phyloP scores from a whole-genome alignment of 2,329 filamentous ascomycete species.

The Myriosclerotinia scirpicola region DNA sequence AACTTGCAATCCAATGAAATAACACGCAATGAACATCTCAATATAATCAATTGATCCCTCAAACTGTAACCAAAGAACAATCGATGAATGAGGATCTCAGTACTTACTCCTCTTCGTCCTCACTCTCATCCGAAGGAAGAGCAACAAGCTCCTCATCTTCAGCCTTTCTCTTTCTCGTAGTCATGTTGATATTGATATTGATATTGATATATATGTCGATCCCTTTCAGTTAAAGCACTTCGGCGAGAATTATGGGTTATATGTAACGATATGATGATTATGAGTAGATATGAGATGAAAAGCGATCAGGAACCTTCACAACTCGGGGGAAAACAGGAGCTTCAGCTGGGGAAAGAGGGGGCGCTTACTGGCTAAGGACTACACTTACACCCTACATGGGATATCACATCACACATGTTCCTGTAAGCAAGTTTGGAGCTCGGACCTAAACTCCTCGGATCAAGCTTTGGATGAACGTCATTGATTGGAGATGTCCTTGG shows the following conservation, averaged over 20 bases:
- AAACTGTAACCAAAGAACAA: background rate
- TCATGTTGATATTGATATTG: constrained; percentile 22
- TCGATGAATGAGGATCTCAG: constrained; percentile 6
- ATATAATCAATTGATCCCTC: background rate
- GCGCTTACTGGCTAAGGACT: constrained; percentile 15
- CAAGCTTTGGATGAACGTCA: constrained; percentile 8
- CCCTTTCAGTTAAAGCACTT: background rate
- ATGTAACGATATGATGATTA: background rate
- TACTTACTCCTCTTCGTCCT: constrained; percentile 40
- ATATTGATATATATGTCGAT: background rate
- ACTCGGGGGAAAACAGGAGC: background rate
- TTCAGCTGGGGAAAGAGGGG: constrained; percentile 11
- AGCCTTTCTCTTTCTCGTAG: constrained; percentile 36
- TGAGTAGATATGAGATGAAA: constrained; percentile 12
- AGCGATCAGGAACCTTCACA: background rate
- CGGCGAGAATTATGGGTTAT: background rate
- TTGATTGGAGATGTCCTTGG: constrained; percentile 3
- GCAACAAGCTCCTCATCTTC: constrained; percentile 39
- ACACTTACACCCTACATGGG: constrained; percentile 2
- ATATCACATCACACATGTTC: constrained; percentile 18
- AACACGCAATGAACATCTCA: too few relatives aligned
- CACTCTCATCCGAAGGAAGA: constrained; percentile 37
- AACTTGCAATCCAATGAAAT: background rate
- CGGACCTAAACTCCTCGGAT: constrained; percentile 9
- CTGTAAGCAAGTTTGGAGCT: constrained; percentile 16